These are phyloP conservation scores for Halophytophthora batemanensis DNA, from an alignment of 352 stramenopile species.

Conservation along the genomic window DNA sequence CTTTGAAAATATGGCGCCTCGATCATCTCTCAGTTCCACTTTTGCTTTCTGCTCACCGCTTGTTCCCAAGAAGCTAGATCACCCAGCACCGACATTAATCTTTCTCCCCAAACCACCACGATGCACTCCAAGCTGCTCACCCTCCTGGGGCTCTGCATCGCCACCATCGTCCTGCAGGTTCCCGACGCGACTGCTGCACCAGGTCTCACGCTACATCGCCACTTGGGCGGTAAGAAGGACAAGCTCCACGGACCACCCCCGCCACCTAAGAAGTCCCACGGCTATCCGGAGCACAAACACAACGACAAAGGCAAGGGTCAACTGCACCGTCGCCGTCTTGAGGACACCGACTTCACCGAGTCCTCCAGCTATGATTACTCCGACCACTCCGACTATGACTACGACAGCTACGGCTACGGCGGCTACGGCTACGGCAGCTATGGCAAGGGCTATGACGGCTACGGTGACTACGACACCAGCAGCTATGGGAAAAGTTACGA, in stretches of 20 bases:
- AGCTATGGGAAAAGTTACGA: slow-evolving; percentile 1
- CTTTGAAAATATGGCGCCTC: too few relatives aligned
- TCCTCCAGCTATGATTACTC: slow-evolving; percentile 4
- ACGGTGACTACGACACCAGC: not conserved
- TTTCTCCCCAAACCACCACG: not conserved
- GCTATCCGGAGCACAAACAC: not conserved
- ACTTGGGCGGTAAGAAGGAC: slow-evolving; percentile 19
- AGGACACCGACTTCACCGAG: slow-evolving; percentile 13
- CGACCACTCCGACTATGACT: slow-evolving; percentile 10
- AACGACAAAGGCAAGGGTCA: slow-evolving; percentile 16
- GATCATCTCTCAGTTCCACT: slow-evolving; percentile 9
- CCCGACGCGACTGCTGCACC: slow-evolving; percentile 1
- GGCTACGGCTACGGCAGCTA: slow-evolving; percentile 7
- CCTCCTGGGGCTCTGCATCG: slow-evolving; percentile 13
- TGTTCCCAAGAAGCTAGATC: not conserved
- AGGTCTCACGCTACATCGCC: slow-evolving; percentile 6
- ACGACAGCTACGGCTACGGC: slow-evolving; percentile 5
- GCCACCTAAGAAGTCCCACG: slow-evolving; percentile 1
- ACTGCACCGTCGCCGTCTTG: slow-evolving; percentile 20
- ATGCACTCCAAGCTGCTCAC: slow-evolving; percentile 20
- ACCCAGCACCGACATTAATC: not conserved
- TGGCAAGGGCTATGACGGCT: not conserved
- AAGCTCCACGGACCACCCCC: slow-evolving; percentile 6
- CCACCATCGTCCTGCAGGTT: slow-evolving; percentile 9
- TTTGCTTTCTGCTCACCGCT: slow-evolving; percentile 8